phyloP scores from a whole-genome alignment of 257 asterid genomes.

The Gardenia jasminoides region DNA sequence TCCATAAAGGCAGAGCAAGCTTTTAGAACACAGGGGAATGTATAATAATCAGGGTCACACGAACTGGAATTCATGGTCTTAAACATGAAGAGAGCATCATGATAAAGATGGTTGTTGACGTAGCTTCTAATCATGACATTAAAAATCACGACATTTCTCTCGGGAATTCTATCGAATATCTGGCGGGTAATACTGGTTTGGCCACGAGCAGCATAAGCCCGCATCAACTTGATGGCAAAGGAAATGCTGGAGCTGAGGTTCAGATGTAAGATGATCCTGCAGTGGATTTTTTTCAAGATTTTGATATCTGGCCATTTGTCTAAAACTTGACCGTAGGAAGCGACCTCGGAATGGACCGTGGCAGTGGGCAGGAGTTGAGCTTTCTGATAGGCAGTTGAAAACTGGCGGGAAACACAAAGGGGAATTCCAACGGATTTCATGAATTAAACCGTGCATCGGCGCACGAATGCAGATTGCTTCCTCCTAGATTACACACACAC shows the following conservation, averaged over 20 bases:
- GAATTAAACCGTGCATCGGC: background rate
- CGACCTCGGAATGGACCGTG: conserved; percentile 15
- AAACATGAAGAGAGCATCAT: conserved; percentile 57
- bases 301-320: conserved; percentile 53
- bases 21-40: conserved; percentile 77
- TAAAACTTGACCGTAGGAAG: conserved; percentile 28
- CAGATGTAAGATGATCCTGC: conserved; percentile 48
- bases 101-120: conserved; percentile 52
- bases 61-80: conserved; percentile 44
- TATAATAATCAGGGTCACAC: conserved; percentile 64
- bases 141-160: conserved; percentile 54
- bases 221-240: conserved; percentile 66
- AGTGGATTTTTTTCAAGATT: conserved; percentile 51
- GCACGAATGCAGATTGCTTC: background rate
- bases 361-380: conserved; percentile 1
- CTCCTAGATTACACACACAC: background rate
- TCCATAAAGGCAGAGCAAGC: conserved; percentile 62
- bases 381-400: conserved; percentile 25
- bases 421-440: conserved; percentile 20
- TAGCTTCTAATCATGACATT: conserved; percentile 85
- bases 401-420: conserved; percentile 38
- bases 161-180: conserved; percentile 63
- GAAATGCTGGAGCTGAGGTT: conserved; percentile 45
- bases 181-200: conserved; percentile 52
- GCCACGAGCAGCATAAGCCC: conserved; percentile 62